These are phyloP conservation scores for Kodamaea kaohsiungensis DNA, from an alignment of 805 yeast genomes.

Conservation along the genomic window DNA sequence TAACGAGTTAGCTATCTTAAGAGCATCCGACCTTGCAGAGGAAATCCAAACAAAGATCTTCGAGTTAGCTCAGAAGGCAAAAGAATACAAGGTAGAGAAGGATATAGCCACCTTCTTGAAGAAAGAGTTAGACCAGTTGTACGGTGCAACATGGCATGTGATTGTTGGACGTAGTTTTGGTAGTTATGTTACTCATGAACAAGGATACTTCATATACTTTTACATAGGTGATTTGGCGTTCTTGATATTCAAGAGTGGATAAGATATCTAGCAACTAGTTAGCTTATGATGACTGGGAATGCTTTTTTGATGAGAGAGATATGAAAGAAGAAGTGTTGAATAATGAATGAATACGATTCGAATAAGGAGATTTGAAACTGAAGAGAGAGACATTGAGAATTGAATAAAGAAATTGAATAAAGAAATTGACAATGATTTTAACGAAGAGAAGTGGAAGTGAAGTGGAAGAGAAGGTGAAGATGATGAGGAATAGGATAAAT, in stretches of 20 bases:
- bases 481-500: not conserved
- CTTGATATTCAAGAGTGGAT: slow-evolving; percentile 68
- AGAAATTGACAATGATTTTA: not conserved
- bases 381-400: not conserved
- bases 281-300: too few species aligned
- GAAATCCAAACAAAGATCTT: slow-evolving; percentile 54
- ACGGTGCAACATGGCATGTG: slow-evolving; percentile 80
- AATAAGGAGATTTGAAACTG: too few species aligned
- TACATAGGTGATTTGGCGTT: slow-evolving; percentile 71
- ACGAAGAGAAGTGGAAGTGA: too few species aligned
- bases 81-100: slow-evolving; percentile 47
- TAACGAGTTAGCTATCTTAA: slow-evolving; percentile 34
- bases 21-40: slow-evolving; percentile 48
- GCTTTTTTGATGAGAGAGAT: not conserved
- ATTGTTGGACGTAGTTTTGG: slow-evolving; percentile 81
- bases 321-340: too few species aligned
- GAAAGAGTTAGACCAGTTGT: slow-evolving; percentile 62
- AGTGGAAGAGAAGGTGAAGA: not conserved
- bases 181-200: slow-evolving; percentile 76
- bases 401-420: not conserved
- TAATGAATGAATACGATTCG: not conserved
- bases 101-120: slow-evolving; percentile 69
- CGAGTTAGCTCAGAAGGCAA: slow-evolving; percentile 47
- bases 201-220: slow-evolving; percentile 69
- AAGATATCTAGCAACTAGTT: too few species aligned